These are phyloP conservation scores for Phytophthora pini DNA, from an alignment of 352 stramenopile genomes.

Conservation along the genomic window DNA sequence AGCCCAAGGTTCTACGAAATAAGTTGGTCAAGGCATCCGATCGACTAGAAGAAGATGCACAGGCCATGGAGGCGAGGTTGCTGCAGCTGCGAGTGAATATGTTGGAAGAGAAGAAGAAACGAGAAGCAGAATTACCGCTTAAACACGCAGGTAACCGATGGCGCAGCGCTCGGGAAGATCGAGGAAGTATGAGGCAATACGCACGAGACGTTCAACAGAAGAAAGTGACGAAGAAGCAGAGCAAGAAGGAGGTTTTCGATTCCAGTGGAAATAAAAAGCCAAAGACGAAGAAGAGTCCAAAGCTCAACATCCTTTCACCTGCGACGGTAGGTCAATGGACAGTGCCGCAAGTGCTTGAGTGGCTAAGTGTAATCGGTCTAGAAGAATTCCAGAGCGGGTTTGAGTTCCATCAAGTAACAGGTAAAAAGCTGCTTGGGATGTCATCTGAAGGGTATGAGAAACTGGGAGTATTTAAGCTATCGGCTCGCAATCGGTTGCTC, in stretches of 20 bases:
- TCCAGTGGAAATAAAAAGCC: slow-evolving; percentile 20
- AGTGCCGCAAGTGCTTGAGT: slow-evolving; percentile 64
- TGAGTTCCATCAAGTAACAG: slow-evolving; percentile 84
- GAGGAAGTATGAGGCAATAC: slow-evolving; percentile 77
- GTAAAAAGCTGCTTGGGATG: slow-evolving; percentile 51
- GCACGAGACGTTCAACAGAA: slow-evolving; percentile 65
- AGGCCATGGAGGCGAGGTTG: slow-evolving; percentile 74
- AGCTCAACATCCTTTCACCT: slow-evolving; percentile 40
- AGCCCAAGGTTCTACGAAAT: slow-evolving; percentile 15
- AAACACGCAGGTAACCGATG: slow-evolving; percentile 78
- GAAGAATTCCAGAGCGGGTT: slow-evolving; percentile 74
- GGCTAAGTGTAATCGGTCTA: slow-evolving; percentile 60
- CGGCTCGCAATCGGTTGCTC: slow-evolving; percentile 63
- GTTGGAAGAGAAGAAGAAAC: slow-evolving; percentile 70
- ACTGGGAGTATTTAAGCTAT: slow-evolving; percentile 66
- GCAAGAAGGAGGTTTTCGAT: slow-evolving; percentile 8
- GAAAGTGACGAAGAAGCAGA: slow-evolving; percentile 36
- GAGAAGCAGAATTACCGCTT: slow-evolving; percentile 53
- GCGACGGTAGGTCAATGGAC: slow-evolving; percentile 61
- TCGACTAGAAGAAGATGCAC: slow-evolving; percentile 75
- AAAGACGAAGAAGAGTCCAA: slow-evolving; percentile 23
- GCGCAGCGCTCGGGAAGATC: slow-evolving; percentile 77
- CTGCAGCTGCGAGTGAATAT: slow-evolving; percentile 62
- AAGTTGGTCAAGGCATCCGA: slow-evolving; percentile 49
- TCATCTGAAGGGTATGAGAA: slow-evolving; percentile 50